phyloP scores from a whole-genome alignment of 2,329 filamentous ascomycete genomes.

The Fusarium floridanum region DNA sequence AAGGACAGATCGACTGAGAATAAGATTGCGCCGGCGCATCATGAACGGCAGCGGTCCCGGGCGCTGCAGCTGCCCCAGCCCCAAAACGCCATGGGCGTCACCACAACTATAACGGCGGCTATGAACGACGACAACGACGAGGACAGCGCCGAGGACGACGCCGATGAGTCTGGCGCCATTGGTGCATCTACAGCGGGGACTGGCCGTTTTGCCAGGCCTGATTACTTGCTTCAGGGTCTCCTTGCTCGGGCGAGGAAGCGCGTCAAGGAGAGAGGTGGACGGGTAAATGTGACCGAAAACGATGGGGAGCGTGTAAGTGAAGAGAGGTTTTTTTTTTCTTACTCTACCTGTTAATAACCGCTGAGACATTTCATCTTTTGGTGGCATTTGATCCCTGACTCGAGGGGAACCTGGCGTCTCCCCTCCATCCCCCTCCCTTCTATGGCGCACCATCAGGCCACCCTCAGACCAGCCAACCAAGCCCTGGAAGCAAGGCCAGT shows the following conservation, averaged over 20 bases:
- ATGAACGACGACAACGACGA: slow-evolving; percentile 7
- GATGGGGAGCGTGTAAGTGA: slow-evolving; percentile 39
- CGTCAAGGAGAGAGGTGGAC: slow-evolving; percentile 38
- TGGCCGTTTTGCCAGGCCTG: slow-evolving; percentile 36
- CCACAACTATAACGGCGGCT: slow-evolving; percentile 11
- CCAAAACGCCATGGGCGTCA: slow-evolving; percentile 26
- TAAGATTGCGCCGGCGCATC: slow-evolving; percentile 27
- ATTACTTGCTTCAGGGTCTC: slow-evolving; percentile 39
- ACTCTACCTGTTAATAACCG: slow-evolving; percentile 8
- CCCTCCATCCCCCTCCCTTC: neutral
- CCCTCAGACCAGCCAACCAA: slow-evolving; percentile 35
- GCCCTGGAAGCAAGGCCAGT: slow-evolving; percentile 6
- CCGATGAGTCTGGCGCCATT: slow-evolving; percentile 25
- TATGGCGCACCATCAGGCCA: slow-evolving; percentile 40
- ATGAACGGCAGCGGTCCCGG: slow-evolving; percentile 26
- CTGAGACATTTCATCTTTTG: slow-evolving; percentile 11
- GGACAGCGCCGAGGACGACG: slow-evolving; percentile 9
- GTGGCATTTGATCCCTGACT: slow-evolving; percentile 16
- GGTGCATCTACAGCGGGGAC: slow-evolving; percentile 11
- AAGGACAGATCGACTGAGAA: slow-evolving; percentile 26
- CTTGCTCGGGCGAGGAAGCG: slow-evolving; percentile 42
- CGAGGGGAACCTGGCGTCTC: slow-evolving; percentile 1
- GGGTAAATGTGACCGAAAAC: slow-evolving; percentile 12
- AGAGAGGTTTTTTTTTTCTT: slow-evolving; percentile 2
- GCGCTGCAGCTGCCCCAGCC: slow-evolving; percentile 28